A percentile compares a stretch with the other conserved stretches of the same genome.
Conservation (phyloP, 352 stramenopile species). For the Discostella stelligera region DNA sequence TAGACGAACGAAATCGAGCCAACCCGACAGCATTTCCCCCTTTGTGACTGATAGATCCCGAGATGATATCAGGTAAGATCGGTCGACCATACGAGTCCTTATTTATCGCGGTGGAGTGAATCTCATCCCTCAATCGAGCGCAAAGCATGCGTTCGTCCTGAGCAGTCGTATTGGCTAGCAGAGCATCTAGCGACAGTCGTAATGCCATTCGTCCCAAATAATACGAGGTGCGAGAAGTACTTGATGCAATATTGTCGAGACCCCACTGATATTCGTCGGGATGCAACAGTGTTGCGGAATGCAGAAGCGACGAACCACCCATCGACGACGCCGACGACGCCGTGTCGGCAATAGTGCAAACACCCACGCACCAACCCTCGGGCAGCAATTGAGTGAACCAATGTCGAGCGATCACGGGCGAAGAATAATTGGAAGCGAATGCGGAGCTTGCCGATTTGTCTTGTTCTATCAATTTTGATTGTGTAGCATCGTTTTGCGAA, state of each 20-base stretch:
- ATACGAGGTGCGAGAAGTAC: slow-evolving; percentile 40
- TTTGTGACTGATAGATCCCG: slow-evolving; percentile 80
- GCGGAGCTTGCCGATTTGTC: too few species aligned
- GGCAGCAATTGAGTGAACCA: slow-evolving; percentile 50
- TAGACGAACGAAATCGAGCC: slow-evolving; percentile 31
- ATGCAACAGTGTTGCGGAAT: slow-evolving; percentile 17
- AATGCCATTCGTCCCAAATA: slow-evolving; percentile 56
- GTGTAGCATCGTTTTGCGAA: too few species aligned
- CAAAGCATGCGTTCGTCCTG: slow-evolving; percentile 10
- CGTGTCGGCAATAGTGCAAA: slow-evolving; percentile 12
- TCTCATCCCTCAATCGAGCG: slow-evolving; percentile 23
- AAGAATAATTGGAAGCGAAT: too few species aligned
- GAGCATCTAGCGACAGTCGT: slow-evolving; percentile 23
- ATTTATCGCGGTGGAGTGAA: slow-evolving; percentile 61
- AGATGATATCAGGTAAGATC: slow-evolving; percentile 50
- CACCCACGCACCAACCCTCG: slow-evolving; percentile 46
- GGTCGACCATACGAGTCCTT: slow-evolving; percentile 73
- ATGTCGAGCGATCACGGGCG: slow-evolving; percentile 2
- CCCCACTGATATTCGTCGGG: slow-evolving; percentile 49
- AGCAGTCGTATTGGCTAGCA: slow-evolving; percentile 13
- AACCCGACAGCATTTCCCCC: slow-evolving; percentile 53
- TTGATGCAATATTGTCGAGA: slow-evolving; percentile 28
- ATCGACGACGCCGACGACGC: neutral
- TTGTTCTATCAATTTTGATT: too few species aligned
- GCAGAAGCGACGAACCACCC: slow-evolving; percentile 6